Evolutionary conservation across 2,329 filamentous ascomycete genomes (phyloP).

Genomic region (Fusarium metavorans): DNA sequence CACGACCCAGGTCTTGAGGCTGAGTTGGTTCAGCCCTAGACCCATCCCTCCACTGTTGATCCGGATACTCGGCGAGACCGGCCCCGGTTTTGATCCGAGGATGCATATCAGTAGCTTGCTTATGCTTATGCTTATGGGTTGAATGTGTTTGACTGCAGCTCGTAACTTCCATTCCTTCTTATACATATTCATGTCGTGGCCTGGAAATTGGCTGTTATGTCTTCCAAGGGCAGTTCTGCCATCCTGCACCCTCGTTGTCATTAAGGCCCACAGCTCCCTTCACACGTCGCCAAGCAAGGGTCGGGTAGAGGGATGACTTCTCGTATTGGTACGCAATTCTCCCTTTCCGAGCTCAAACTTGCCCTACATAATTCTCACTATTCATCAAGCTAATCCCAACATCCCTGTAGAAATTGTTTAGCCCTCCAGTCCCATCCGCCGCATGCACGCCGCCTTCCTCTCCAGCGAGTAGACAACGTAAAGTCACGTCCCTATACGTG

Average conservation of each 20-base stretch:
- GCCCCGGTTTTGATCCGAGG: not conserved
- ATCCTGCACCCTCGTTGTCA: not conserved
- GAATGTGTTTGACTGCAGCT: not conserved
- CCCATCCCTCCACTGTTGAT: not conserved
- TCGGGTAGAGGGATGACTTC: not conserved
- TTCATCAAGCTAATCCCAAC: constrained; percentile 8
- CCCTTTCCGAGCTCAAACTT: not conserved
- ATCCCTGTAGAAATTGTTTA: constrained; percentile 15
- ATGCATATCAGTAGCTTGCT: not conserved
- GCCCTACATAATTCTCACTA: not conserved
- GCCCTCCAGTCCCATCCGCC: not conserved
- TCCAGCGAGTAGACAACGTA: no score
- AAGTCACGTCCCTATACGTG: constrained; percentile 9
- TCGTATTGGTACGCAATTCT: not conserved
- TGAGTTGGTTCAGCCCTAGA: not conserved
- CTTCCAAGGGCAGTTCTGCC: no score
- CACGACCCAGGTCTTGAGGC: not conserved
- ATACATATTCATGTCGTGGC: not conserved
- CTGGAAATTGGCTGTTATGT: not conserved
- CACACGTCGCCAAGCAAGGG: not conserved
- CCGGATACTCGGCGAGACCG: not conserved
- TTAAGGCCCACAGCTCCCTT: not conserved
- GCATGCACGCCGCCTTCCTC: not conserved
- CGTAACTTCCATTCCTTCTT: not conserved
- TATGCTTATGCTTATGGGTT: not conserved